Conservation (phyloP, 495 filamentous ascomycete species). For the Chaetomium fimeti region DNA sequence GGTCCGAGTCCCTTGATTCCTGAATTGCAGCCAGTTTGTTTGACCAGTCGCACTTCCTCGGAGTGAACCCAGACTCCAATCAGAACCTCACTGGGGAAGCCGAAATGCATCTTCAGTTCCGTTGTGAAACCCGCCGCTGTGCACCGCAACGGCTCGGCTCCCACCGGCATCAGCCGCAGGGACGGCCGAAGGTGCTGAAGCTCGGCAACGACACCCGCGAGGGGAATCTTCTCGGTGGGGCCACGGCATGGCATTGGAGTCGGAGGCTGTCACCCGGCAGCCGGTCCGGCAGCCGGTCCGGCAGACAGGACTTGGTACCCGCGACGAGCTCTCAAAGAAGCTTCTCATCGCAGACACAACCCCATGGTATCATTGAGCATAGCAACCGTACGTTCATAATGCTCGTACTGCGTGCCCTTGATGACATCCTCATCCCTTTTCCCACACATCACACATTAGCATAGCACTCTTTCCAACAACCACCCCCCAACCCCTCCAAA, state of each 20-base stretch:
- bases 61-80: background rate
- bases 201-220: background rate
- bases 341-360: slow-evolving; percentile 60
- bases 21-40: background rate
- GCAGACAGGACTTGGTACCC: background rate
- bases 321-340: background rate
- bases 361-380: slow-evolving; percentile 72
- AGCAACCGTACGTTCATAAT: slow-evolving; percentile 64
- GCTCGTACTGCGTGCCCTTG: slow-evolving; percentile 42
- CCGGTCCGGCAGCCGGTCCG: too few relatives aligned
- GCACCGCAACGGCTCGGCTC: slow-evolving; percentile 18
- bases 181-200: background rate
- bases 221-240: background rate
- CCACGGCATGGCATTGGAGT: background rate
- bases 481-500: background rate
- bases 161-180: slow-evolving; percentile 15
- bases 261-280: background rate
- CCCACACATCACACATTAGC: background rate
- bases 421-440: slow-evolving; percentile 22
- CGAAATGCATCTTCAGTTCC: background rate
- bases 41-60: background rate
- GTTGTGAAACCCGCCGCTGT: background rate
- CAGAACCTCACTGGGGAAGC: background rate
- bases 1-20: background rate
- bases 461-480: too few relatives aligned